Conservation (phyloP, 805 yeast genomes). For the Saccharomycopsis sp. region DNA sequence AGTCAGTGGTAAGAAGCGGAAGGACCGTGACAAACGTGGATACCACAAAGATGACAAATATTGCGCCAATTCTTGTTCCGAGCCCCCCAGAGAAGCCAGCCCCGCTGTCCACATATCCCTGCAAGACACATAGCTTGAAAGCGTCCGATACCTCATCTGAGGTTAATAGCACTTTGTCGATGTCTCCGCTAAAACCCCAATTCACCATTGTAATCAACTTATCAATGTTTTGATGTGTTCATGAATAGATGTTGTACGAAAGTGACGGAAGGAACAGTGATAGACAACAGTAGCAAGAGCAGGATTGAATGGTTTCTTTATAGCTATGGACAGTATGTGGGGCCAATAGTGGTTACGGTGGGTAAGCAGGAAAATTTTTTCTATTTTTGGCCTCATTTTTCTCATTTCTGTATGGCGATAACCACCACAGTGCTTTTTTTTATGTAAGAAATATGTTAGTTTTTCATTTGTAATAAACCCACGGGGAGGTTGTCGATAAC, state of each 20-base stretch:
- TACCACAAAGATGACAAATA: slow-evolving; percentile 52
- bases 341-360: neutral
- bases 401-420: neutral
- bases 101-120: slow-evolving; percentile 35
- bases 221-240: neutral
- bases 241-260: neutral
- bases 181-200: slow-evolving; percentile 25
- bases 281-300: neutral
- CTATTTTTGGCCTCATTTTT: no score
- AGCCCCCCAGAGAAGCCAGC: slow-evolving; percentile 37
- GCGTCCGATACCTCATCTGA: slow-evolving; percentile 29
- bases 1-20: slow-evolving; percentile 37
- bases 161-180: slow-evolving; percentile 27
- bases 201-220: slow-evolving; percentile 14
- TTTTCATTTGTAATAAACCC: no score
- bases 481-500: neutral
- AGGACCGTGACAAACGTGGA: slow-evolving; percentile 41
- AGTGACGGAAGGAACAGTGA: no score
- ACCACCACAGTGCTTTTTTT: neutral
- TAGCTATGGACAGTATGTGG: neutral
- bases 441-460: neutral
- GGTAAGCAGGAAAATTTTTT: neutral
- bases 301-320: neutral
- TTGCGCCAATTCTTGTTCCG: slow-evolving; percentile 47
- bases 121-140: slow-evolving; percentile 36